These are phyloP conservation scores for Boletales sp. DNA, from an alignment of 768 basidiomycete species.

Conservation along the genomic window DNA sequence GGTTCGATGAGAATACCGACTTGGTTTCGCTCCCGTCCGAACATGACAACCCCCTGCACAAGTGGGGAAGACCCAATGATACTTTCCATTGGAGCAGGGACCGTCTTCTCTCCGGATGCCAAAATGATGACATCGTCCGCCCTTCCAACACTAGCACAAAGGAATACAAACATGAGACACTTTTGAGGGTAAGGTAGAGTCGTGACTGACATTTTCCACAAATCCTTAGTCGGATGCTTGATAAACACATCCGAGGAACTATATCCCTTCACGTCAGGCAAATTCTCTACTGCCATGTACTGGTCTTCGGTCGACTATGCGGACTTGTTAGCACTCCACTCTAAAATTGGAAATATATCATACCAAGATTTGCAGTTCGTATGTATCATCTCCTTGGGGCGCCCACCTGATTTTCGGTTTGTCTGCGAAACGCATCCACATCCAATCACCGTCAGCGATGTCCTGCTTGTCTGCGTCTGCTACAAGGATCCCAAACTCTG, in stretches of 20 bases:
- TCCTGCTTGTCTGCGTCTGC: constrained; percentile 3
- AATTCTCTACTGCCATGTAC: constrained; percentile 29
- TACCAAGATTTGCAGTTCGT: constrained; percentile 40
- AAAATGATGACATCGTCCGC: constrained; percentile 34
- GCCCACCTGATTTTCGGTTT: constrained; percentile 24
- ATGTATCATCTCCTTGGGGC: constrained; percentile 32
- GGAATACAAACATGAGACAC: background rate
- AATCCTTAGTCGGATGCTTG: constrained; percentile 40
- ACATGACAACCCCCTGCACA: constrained; percentile 28
- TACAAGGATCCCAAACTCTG: constrained; percentile 20
- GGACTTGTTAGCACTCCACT: background rate
- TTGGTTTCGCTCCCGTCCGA: constrained; percentile 32
- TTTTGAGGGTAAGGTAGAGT: background rate
- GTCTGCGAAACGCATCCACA: constrained; percentile 31
- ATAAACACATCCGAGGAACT: constrained; percentile 41
- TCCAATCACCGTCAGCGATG: constrained; percentile 29
- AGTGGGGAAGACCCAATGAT: constrained; percentile 18
- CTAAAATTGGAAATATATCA: background rate
- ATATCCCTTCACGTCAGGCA: constrained; percentile 38
- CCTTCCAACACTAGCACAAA: constrained; percentile 24
- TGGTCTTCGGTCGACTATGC: constrained; percentile 8
- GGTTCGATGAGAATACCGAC: constrained; percentile 34
- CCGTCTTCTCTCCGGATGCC: constrained; percentile 18
- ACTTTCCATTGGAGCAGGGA: constrained; percentile 26
- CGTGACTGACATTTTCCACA: constrained; percentile 34